Percentiles rank a stretch among this genome's conserved stretches.
These are phyloP conservation scores for Coccomyxa subellipsoidea DNA, from an alignment of 163 green algal genomes.

Conservation along the genomic window DNA sequence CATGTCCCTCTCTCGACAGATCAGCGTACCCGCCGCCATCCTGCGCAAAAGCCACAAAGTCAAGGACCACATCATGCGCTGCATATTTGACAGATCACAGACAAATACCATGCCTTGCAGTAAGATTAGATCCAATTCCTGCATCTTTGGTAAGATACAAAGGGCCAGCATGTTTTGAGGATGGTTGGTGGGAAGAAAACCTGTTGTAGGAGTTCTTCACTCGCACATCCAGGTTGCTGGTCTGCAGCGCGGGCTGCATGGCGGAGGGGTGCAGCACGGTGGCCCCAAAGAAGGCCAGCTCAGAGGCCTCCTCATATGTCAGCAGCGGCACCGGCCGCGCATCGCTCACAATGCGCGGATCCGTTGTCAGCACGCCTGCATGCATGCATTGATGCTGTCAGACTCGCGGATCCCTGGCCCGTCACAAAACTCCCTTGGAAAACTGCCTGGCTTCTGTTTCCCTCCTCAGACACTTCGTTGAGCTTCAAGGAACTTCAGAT, in stretches of 20 bases:
- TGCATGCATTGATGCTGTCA: background rate
- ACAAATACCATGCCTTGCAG: too few relatives aligned
- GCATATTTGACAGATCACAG: too few relatives aligned
- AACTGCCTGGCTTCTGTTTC: background rate
- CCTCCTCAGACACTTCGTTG: background rate
- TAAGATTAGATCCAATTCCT: too few relatives aligned
- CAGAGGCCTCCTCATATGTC: conserved; percentile 96
- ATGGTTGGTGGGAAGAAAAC: background rate
- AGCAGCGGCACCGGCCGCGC: conserved; percentile 77
- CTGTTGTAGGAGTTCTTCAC: conserved; percentile 99
- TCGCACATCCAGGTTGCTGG: conserved; percentile 67
- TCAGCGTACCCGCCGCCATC: conserved; percentile 84
- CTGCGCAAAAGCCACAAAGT: conserved; percentile 16
- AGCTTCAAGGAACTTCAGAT: background rate
- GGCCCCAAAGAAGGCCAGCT: conserved; percentile 98
- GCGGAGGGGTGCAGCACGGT: conserved; percentile 94
- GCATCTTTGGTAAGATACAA: too few relatives aligned
- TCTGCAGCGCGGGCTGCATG: conserved; percentile 90
- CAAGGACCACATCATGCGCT: background rate
- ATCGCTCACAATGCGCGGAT: conserved; percentile 81
- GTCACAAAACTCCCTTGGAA: background rate
- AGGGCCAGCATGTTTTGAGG: too few relatives aligned
- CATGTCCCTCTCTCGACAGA: conserved; percentile 77
- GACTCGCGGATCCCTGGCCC: too few relatives aligned
- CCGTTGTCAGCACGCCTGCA: conserved; percentile 83